Conservation (phyloP, 352 stramenopile genomes). For the Phytopythium boreale region DNA sequence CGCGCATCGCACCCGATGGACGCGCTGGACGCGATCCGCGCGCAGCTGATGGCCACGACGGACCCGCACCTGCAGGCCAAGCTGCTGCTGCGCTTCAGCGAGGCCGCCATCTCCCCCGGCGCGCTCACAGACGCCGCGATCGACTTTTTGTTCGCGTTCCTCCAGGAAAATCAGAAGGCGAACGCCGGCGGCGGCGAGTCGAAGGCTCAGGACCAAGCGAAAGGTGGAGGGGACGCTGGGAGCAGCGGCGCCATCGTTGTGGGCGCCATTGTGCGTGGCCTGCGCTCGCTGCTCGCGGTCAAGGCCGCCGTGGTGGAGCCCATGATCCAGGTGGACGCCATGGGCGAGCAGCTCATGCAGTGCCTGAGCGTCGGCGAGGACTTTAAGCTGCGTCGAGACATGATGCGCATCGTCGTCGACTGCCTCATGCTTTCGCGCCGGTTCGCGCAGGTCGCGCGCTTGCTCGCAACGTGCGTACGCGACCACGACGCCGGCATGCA, state of each 20-base stretch:
- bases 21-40: conserved; percentile 34
- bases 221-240: not conserved
- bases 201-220: conserved; percentile 14
- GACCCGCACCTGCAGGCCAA: conserved; percentile 64
- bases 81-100: conserved; percentile 59
- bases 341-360: conserved; percentile 76
- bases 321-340: conserved; percentile 80
- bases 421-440: conserved; percentile 47
- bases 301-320: conserved; percentile 66
- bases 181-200: conserved; percentile 3
- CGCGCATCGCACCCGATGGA: conserved; percentile 16
- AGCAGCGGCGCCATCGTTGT: conserved; percentile 54
- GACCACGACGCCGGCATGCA: conserved; percentile 63
- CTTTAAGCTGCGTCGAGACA: conserved; percentile 72
- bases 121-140: conserved; percentile 57
- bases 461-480: conserved; percentile 45
- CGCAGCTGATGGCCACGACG: conserved; percentile 29
- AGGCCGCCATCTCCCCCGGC: conserved; percentile 34
- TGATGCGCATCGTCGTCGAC: conserved; percentile 71
- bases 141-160: conserved; percentile 80
- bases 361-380: conserved; percentile 72
- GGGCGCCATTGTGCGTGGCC: conserved; percentile 57
- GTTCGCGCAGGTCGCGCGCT: conserved; percentile 31
- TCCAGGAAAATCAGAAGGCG: conserved; percentile 50
- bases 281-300: conserved; percentile 50